These are phyloP conservation scores for Hansfordia pulvinata DNA, from an alignment of 2,329 filamentous ascomycete species.

Conservation along the genomic window DNA sequence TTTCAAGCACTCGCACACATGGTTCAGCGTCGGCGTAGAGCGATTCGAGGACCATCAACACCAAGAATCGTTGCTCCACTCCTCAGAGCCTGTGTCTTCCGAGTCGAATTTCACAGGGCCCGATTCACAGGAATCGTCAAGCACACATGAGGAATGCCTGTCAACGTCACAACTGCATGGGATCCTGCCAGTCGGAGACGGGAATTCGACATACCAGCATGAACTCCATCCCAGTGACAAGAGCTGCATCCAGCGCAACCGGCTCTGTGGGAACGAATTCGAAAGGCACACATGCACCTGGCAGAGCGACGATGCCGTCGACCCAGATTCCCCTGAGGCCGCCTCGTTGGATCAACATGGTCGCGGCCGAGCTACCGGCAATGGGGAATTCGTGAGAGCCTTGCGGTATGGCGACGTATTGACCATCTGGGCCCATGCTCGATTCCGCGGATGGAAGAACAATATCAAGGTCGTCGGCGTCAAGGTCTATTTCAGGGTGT, in stretches of 20 bases:
- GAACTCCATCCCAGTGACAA: conserved; percentile 18
- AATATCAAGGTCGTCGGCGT: conserved; percentile 32
- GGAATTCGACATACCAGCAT: no score
- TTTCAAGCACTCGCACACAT: conserved; percentile 39
- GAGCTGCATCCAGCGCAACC: conserved; percentile 34
- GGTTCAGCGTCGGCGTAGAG: conserved; percentile 51
- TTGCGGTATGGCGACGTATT: conserved; percentile 46
- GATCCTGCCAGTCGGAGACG: no score
- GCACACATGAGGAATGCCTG: no score
- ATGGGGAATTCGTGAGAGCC: conserved; percentile 40
- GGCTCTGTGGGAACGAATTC: conserved; percentile 17
- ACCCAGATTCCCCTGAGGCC: conserved; percentile 25
- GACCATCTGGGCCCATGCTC: conserved; percentile 46
- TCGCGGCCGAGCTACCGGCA: conserved; percentile 33
- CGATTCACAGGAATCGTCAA: no score
- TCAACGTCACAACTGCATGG: no score
- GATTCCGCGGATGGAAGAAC: conserved; percentile 42
- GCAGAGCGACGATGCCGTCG: conserved; percentile 33
- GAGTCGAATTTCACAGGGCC: no score
- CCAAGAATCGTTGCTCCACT: no score
- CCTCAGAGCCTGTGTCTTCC: no score
- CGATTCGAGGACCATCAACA: conserved; percentile 26
- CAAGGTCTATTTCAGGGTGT: conserved; percentile 44
- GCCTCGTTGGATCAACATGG: conserved; percentile 25
- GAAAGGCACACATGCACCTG: conserved; percentile 36